Conservation (phyloP, 805 yeast genomes). For the Scheffersomyces lignosus region DNA sequence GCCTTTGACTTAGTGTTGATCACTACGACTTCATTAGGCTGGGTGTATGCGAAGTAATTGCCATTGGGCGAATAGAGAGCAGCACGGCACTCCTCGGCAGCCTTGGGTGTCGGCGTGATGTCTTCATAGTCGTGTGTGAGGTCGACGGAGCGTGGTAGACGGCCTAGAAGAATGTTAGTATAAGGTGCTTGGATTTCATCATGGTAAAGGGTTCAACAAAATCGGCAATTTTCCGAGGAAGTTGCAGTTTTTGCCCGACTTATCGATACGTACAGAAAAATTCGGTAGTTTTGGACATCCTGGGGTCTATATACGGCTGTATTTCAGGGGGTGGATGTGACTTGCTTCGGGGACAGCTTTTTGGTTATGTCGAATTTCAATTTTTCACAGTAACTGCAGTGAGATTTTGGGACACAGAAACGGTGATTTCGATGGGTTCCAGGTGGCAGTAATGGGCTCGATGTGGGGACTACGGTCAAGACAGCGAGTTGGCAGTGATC, state of each 20-base stretch:
- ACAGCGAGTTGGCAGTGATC: too few relatives aligned
- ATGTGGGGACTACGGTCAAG: too few relatives aligned
- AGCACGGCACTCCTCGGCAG: conserved; percentile 54
- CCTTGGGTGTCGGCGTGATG: conserved; percentile 34
- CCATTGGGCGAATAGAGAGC: conserved; percentile 73
- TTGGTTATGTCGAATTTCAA: too few relatives aligned
- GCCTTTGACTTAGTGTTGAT: conserved; percentile 56
- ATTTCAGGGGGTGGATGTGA: too few relatives aligned
- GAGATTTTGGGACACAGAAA: too few relatives aligned
- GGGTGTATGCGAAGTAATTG: conserved; percentile 66
- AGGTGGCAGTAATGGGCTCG: too few relatives aligned
- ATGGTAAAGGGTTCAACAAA: conserved; percentile 33
- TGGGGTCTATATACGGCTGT: too few relatives aligned
- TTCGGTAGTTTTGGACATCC: conserved; percentile 38
- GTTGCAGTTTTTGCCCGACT: conserved; percentile 52
- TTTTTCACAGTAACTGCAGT: too few relatives aligned
- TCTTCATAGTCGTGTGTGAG: conserved; percentile 34
- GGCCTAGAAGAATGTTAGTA: conserved; percentile 26
- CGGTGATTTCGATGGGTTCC: too few relatives aligned
- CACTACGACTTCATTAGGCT: conserved; percentile 58
- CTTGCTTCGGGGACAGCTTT: too few relatives aligned
- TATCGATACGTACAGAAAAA: conserved; percentile 41
- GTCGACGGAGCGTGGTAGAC: conserved; percentile 27
- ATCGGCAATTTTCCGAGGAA: conserved; percentile 24
- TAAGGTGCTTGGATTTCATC: background rate